Percentiles rank a stretch among this genome's conserved stretches.
phyloP scores from a whole-genome alignment of 2,329 filamentous ascomycete species.

The Aspergillus brasiliensis region DNA sequence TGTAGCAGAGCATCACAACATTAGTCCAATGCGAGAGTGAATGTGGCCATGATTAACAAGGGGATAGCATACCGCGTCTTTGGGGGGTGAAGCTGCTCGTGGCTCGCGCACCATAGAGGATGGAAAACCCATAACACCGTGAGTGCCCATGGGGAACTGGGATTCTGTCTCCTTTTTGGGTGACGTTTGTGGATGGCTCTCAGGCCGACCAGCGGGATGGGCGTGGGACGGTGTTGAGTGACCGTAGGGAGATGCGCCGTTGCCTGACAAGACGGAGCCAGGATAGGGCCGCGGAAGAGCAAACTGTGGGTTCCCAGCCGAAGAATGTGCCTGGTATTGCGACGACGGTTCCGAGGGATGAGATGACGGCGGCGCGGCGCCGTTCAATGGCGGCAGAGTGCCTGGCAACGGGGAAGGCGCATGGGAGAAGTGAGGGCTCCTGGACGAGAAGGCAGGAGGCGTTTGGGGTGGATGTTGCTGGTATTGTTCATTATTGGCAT shows the following conservation, averaged over 20 bases:
- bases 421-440: conserved; percentile 46
- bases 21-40: background rate
- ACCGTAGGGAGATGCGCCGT: conserved; percentile 41
- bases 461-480: conserved; percentile 46
- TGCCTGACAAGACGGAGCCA: conserved; percentile 37
- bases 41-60: background rate
- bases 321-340: conserved; percentile 39
- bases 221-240: conserved; percentile 43
- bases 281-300: conserved; percentile 40
- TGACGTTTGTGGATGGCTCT: conserved; percentile 45
- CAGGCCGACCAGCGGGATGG: conserved; percentile 42
- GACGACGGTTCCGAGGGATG: conserved; percentile 37
- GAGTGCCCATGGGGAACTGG: conserved; percentile 33
- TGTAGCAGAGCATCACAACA: conserved; percentile 1
- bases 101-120: conserved; percentile 36
- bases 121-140: conserved; percentile 32
- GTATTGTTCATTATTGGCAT: conserved; percentile 47
- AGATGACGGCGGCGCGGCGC: conserved; percentile 30
- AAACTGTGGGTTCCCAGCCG: conserved; percentile 34
- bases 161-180: conserved; percentile 42
- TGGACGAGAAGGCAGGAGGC: conserved; percentile 42
- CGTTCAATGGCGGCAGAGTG: conserved; percentile 45
- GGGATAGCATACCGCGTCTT: conserved; percentile 42
- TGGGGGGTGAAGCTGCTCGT: conserved; percentile 39
- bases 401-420: conserved; percentile 44